Evolutionary conservation across 345 rosid genomes (phyloP), one percentile per base, ranked within the genome.

Genomic region (Arabis hirsuta): DNA sequence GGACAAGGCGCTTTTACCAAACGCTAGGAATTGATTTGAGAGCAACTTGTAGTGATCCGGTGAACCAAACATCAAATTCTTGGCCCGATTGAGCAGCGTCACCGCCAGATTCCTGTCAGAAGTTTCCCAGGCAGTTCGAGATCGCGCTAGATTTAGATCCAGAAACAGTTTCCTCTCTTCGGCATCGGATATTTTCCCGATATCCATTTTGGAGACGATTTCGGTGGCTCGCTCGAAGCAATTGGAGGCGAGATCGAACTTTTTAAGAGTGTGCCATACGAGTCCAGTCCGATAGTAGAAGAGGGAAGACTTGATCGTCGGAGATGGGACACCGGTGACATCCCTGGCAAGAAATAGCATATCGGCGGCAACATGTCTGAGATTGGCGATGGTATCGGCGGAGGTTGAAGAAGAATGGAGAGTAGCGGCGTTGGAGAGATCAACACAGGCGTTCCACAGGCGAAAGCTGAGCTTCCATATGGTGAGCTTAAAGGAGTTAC

Each of bases 391-490:
- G 81, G 16, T 65, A 52, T 73, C 76, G 39, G 77, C 20, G 6
- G 76, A 73, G 60, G 85, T 10, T 52, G 84, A 63, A 12, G 88
- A 81, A 24, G 81, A 73, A 47, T 76, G 71, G 65, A 83, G 73
- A 64, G 83, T 41, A 14, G 81, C 81, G 34, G 87, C 76, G 52
- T 95, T 95, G 68, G 91, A 84, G 65, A 82, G 85, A 81, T 95
- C 96, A 56, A 95, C 97, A 63, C 96, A 95, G 62, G 99, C 82
- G 76, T 92, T 95, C 97, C 99, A 95, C 62, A 95, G 92, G 62
- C 96, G 90, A 74, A 87, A 91, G 71, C 96, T 85, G 74, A 89
- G 91, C 77, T 94, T 95, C 97, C 99, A 91, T 47, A 89, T 29
- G 32, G 81, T 74, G 69, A 91, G 97, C 65, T 86, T 90, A 76